phyloP scores from a whole-genome alignment of 2,329 filamentous ascomycete species.

The Monosporascus ibericus region DNA sequence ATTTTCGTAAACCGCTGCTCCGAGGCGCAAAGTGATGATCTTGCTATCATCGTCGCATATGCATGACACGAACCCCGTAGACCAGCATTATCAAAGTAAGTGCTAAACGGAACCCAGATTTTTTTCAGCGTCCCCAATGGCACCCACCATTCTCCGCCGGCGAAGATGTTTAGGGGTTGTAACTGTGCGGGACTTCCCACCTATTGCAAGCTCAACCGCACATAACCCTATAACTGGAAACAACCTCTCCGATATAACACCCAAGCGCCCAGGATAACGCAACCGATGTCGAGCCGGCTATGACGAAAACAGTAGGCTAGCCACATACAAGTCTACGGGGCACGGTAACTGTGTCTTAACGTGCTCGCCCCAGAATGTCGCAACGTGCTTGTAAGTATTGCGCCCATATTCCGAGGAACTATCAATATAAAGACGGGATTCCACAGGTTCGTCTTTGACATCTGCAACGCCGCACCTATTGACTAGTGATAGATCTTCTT shows the following conservation, averaged over 20 bases:
- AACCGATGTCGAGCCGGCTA: conserved; percentile 19
- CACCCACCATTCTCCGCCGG: not conserved
- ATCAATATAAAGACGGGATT: conserved; percentile 39
- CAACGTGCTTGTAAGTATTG: conserved; percentile 38
- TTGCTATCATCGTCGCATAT: too few relatives aligned
- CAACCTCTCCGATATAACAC: not conserved
- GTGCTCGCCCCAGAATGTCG: conserved; percentile 31
- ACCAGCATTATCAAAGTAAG: too few relatives aligned
- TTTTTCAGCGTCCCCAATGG: not conserved
- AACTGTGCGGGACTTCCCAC: not conserved
- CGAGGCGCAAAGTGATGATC: too few relatives aligned
- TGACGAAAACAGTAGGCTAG: conserved; percentile 21
- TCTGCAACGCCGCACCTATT: not conserved
- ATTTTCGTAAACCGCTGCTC: too few relatives aligned
- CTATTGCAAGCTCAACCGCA: not conserved
- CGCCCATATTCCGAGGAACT: conserved; percentile 38
- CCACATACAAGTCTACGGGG: not conserved
- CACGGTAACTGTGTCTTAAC: not conserved
- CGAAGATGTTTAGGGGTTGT: not conserved
- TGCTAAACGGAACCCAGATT: too few relatives aligned
- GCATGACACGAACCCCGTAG: too few relatives aligned
- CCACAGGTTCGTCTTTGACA: conserved; percentile 26
- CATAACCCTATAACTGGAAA: not conserved
- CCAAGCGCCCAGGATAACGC: conserved; percentile 16
- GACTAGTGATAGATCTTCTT: conserved; percentile 30